Evolutionary conservation across 2,329 filamentous ascomycete genomes (phyloP), one percentile per base, ranked within the genome.

Genomic region (Cladosporium sp.): DNA sequence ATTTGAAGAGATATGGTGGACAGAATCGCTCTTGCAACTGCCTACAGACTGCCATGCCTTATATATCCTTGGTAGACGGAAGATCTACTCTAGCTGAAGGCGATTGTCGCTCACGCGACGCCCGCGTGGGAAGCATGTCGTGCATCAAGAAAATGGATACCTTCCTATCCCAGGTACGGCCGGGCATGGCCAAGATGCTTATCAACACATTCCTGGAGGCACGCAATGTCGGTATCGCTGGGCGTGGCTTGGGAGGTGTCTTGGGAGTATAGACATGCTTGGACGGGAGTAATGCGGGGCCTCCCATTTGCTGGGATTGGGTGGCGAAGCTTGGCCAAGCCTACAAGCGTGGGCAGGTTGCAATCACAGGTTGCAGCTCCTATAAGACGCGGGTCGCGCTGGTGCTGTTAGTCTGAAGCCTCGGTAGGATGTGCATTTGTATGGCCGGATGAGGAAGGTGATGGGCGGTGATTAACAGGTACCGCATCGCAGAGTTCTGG

Each of bases 321-420:
- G 52, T 45, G 52, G 52, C 40, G 52, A 55, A 55, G 52, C 52
- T 47, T 55, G 40, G 47, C 47, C 47, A 50, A 50, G 47, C 19
- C 47, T 32, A 48, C 45, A 48, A 32, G 45, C 45, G 28, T 25
- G 45, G 45, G 45, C 45, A 48, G 19, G 45, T 48, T 48, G 28
- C 45, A 48, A 32, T 48, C 45, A 19, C 45, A 48, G n/a, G 45
- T 48, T 48, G 45, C 45, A 48, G 45, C 25, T 48, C 3, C 28
- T 32, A 35, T 25, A 24, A 47, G 44, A 8, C 45, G 45, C 45
- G 25, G 35, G 28, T 20, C 45, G 45, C 3, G 3, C 13, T 19
- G 5, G 20, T 9, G 13, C 25, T 32, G 17, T 28, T 48, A 48
- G 45, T 32, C 3, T n/a, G 28, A 35, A 48, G 17, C 45, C 45